A percentile compares a stretch with the other conserved stretches of the same genome.
These are phyloP conservation scores for Atkinsonella texensis DNA, from an alignment of 2,329 filamentous ascomycete genomes.

Conservation along the genomic window DNA sequence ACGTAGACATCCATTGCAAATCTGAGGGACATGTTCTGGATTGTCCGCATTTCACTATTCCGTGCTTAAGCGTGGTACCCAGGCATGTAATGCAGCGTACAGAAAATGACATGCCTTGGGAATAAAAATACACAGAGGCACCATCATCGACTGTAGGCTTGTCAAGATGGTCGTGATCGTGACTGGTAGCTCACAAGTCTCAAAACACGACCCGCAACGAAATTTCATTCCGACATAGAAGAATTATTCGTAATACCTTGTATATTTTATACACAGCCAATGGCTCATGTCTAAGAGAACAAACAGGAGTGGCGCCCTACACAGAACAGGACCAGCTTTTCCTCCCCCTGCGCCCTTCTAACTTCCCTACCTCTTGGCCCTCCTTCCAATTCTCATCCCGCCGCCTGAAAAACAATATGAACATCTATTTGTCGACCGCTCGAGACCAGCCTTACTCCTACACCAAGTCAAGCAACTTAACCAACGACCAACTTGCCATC, in stretches of 20 bases:
- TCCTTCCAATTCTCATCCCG: constrained; percentile 10
- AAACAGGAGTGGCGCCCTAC: constrained; percentile 17
- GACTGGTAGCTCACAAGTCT: too few relatives aligned
- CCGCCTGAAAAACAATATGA: neutral
- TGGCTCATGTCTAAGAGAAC: constrained; percentile 24
- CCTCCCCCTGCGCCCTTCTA: neutral
- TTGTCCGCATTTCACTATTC: neutral
- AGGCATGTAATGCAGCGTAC: neutral
- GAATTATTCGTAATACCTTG: constrained; percentile 17
- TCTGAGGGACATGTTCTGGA: neutral
- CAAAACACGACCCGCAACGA: neutral
- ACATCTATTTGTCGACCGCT: constrained; percentile 8
- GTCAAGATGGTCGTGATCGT: neutral
- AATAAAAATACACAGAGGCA: neutral
- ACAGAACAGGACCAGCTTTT: constrained; percentile 6
- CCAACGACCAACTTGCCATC: constrained; percentile 85
- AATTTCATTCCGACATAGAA: neutral
- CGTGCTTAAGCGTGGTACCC: too few relatives aligned
- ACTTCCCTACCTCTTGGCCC: constrained; percentile 8
- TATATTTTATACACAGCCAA: constrained; percentile 26
- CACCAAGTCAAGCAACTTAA: constrained; percentile 38
- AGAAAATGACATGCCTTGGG: neutral
- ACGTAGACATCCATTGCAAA: neutral
- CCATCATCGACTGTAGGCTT: neutral
- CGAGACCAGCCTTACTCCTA: constrained; percentile 10